Evolutionary conservation across 2,329 filamentous ascomycete genomes (phyloP).

Genomic region (Penicillium sp.): DNA sequence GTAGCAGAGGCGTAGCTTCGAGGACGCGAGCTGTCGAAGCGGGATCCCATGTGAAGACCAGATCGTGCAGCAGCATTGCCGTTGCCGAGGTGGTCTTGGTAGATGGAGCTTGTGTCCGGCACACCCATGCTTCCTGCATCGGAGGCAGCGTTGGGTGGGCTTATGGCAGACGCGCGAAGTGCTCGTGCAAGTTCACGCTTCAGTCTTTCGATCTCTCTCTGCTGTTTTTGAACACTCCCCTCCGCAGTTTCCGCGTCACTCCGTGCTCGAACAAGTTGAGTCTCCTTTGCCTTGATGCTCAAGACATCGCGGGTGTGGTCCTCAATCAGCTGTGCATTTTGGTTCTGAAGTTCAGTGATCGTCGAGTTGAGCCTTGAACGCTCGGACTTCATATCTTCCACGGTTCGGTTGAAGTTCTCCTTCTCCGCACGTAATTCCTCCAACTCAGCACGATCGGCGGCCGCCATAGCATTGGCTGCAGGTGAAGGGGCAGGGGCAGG

Average conservation of each 20-base stretch:
- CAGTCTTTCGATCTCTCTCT: conserved; percentile 85
- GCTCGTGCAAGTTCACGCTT: conserved; percentile 74
- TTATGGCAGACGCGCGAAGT: conserved; percentile 42
- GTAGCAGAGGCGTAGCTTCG: conserved; percentile 50
- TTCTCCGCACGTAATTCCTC: conserved; percentile 84
- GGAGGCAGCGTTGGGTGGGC: conserved; percentile 34
- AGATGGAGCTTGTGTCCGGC: conserved; percentile 52
- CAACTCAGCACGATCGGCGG: conserved; percentile 66
- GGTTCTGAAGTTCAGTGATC: conserved; percentile 90
- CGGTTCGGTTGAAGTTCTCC: conserved; percentile 70
- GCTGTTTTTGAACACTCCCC: conserved; percentile 77
- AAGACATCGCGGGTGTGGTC: conserved; percentile 94
- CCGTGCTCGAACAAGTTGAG: conserved; percentile 86
- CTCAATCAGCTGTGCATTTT: conserved; percentile 95
- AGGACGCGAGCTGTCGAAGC: conserved; percentile 44
- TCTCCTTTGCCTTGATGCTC: conserved; percentile 97
- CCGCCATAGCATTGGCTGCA: conserved; percentile 65
- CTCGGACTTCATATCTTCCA: conserved; percentile 80
- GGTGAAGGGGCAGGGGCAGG: conserved; percentile 53
- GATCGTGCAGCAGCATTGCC: conserved; percentile 31
- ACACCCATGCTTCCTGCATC: conserved; percentile 56
- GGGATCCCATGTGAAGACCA: conserved; percentile 39
- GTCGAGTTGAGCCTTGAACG: conserved; percentile 79
- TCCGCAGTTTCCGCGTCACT: conserved; percentile 89
- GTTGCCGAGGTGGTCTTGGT: conserved; percentile 39